These are phyloP conservation scores for Geum urbanum DNA, from an alignment of 306 rosid genomes.

Conservation along the genomic window DNA sequence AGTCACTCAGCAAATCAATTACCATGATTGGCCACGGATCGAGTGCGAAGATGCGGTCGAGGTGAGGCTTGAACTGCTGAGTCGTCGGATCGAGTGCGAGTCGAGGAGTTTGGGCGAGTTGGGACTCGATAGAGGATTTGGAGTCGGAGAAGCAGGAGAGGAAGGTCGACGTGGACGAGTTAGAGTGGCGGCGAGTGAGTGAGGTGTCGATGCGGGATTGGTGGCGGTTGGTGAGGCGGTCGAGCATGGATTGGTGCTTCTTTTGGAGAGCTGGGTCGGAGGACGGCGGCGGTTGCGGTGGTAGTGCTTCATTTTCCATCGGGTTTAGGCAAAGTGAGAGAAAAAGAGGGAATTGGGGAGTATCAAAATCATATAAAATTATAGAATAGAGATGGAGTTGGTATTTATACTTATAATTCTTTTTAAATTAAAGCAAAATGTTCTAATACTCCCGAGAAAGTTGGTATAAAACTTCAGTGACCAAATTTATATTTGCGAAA, in stretches of 20 bases:
- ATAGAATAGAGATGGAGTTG: too few relatives aligned
- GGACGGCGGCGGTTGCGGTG: too few relatives aligned
- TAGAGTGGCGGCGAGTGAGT: constrained; percentile 25
- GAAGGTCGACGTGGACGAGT: constrained; percentile 54
- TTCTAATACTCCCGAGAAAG: too few relatives aligned
- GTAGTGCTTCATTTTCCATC: neutral
- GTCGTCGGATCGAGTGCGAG: constrained; percentile 32
- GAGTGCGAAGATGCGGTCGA: constrained; percentile 52
- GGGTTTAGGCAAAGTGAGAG: neutral
- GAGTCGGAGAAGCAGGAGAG: constrained; percentile 49
- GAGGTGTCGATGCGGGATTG: constrained; percentile 50
- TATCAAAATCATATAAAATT: too few relatives aligned
- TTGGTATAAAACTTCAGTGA: too few relatives aligned
- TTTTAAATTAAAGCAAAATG: too few relatives aligned
- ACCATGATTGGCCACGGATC: too few relatives aligned
- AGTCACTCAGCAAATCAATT: too few relatives aligned
- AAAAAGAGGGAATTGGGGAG: neutral
- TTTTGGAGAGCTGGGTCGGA: constrained; percentile 36
- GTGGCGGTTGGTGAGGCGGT: constrained; percentile 65
- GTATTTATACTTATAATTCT: too few relatives aligned
- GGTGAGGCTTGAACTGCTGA: constrained; percentile 45
- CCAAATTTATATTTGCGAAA: too few relatives aligned
- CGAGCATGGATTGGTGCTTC: constrained; percentile 70
- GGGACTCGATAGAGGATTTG: constrained; percentile 51
- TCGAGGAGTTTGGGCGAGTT: constrained; percentile 38